Percentiles rank a stretch among this genome's conserved stretches.
Evolutionary conservation across 805 yeast genomes (phyloP).

Genomic region (Monosporozyma yasuniensis): DNA sequence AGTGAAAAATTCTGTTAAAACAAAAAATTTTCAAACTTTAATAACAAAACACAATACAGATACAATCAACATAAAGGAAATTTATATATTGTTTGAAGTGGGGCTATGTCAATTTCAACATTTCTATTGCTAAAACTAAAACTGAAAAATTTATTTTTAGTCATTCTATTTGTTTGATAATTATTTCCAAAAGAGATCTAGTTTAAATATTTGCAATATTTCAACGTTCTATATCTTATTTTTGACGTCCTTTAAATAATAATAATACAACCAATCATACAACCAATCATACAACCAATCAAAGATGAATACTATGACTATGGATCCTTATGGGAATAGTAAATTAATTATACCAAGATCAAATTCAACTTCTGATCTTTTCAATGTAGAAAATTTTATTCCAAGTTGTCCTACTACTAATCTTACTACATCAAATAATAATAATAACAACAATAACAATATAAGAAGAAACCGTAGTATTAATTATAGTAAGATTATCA

Average conservation of each 20-base stretch:
- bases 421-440: background rate
- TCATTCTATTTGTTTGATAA: too few species aligned
- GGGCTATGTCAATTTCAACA: background rate
- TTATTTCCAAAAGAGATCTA: too few species aligned
- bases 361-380: slow-evolving; percentile 20
- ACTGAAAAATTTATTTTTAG: too few species aligned
- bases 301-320: background rate
- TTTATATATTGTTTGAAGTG: background rate
- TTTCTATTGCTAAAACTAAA: too few species aligned
- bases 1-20: too few species aligned
- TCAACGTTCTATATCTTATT: too few species aligned
- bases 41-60: too few species aligned
- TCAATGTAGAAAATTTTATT: slow-evolving; percentile 7
- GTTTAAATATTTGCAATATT: too few species aligned
- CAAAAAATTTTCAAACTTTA: too few species aligned
- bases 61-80: too few species aligned
- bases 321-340: background rate
- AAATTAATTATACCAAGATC: slow-evolving; percentile 15
- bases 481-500: background rate
- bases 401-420: background rate
- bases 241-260: background rate
- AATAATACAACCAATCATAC: background rate
- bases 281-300: background rate
- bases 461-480: background rate
- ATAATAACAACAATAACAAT: background rate